phyloP scores from a whole-genome alignment of 768 basidiomycete genomes.

The Tricholoma bakamatsutake region DNA sequence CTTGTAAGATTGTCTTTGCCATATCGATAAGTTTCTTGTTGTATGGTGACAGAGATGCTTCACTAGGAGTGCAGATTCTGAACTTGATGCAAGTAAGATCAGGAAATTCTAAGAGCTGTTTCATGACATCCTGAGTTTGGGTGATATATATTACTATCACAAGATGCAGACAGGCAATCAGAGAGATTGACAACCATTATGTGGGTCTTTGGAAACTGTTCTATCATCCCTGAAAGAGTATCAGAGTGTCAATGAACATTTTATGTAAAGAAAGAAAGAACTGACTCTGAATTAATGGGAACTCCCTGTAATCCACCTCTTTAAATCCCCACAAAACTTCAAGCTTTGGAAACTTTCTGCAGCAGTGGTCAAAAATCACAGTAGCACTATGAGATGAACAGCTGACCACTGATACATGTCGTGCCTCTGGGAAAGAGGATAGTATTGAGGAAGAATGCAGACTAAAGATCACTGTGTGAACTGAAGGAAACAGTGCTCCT shows the following conservation, averaged over 20 bases:
- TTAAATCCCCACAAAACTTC: constrained; percentile 1
- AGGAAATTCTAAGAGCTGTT: neutral
- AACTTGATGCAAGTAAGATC: neutral
- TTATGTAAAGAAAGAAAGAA: neutral
- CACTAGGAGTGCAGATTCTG: neutral
- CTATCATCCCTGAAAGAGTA: neutral
- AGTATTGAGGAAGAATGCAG: neutral
- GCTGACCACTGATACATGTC: neutral
- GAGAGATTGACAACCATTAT: neutral
- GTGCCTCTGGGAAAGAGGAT: neutral
- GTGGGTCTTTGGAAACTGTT: neutral
- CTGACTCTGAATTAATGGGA: neutral
- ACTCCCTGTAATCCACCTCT: neutral
- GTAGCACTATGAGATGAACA: neutral
- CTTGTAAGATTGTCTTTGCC: neutral
- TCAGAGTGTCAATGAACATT: neutral
- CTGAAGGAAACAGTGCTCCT: neutral
- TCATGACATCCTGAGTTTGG: neutral
- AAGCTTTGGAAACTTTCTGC: neutral
- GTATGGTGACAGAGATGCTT: neutral
- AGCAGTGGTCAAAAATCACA: neutral
- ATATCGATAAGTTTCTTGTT: neutral
- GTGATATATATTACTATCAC: neutral
- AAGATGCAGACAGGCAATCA: neutral
- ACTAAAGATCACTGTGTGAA: neutral